Evolutionary conservation across 345 rosid genomes (phyloP).

Genomic region (Rhodamnia rubescens): DNA sequence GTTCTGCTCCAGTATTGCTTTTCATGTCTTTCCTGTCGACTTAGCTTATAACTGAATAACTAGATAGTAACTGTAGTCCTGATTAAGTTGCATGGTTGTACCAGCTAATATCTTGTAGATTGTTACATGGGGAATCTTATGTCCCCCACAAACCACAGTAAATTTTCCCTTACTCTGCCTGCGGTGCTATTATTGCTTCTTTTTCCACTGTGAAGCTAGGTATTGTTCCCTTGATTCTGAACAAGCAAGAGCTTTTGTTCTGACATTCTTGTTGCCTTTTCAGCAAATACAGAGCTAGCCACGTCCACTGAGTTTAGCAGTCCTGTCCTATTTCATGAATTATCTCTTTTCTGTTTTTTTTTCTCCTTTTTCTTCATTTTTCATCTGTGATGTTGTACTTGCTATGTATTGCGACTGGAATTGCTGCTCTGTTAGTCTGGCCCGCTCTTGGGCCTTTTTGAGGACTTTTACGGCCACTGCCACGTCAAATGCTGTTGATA

Average conservation of each 20-base stretch:
- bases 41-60: neutral
- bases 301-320: neutral
- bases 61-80: neutral
- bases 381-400: neutral
- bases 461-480: neutral
- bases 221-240: neutral
- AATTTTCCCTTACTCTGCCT: neutral
- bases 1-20: neutral
- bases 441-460: neutral
- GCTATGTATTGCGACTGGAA: neutral
- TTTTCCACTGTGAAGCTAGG: neutral
- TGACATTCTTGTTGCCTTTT: neutral
- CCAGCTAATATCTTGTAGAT: neutral
- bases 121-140: neutral
- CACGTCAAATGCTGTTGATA: neutral
- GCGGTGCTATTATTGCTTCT: neutral
- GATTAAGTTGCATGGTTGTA: neutral
- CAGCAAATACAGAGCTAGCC: neutral
- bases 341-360: neutral
- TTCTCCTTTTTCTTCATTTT: neutral
- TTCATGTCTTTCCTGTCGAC: neutral
- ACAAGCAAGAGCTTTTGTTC: neutral
- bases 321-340: neutral
- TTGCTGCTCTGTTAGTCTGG: neutral
- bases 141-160: neutral